A percentile compares a stretch with the other conserved stretches of the same genome.
These are phyloP conservation scores for Glycine latifolia DNA, from an alignment of 306 rosid genomes.

Conservation along the genomic window DNA sequence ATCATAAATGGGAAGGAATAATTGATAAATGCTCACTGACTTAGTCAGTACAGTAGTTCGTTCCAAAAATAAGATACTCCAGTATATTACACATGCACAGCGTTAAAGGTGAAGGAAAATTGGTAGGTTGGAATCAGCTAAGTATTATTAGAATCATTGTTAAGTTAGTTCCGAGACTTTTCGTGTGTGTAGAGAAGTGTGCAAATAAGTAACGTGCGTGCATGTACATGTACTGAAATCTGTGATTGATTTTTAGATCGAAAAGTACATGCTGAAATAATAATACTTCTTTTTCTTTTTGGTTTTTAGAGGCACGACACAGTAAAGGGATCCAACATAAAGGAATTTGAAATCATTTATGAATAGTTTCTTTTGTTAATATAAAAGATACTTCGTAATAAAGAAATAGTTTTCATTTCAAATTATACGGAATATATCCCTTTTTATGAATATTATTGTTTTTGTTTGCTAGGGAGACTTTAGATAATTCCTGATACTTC, in stretches of 20 bases:
- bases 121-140: slow-evolving; percentile 30
- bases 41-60: not conserved
- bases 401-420: not conserved
- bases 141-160: not conserved
- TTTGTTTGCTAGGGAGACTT: not conserved
- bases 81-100: too few species aligned
- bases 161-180: slow-evolving; percentile 38
- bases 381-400: not conserved
- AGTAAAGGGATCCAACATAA: not conserved
- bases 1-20: not conserved
- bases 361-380: not conserved
- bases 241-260: not conserved
- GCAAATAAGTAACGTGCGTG: slow-evolving; percentile 30
- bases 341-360: slow-evolving; percentile 2
- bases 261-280: slow-evolving; percentile 12
- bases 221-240: slow-evolving; percentile 30
- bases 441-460: not conserved
- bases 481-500: not conserved
- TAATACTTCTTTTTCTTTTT: not conserved
- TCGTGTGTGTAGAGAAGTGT: slow-evolving; percentile 32
- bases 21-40: not conserved
- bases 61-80: not conserved
- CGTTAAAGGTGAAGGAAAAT: slow-evolving; percentile 17
- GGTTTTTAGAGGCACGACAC: not conserved
- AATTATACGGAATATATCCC: not conserved